Conservation (phyloP, 495 filamentous ascomycete genomes). For the Amphirosellinia nigrospora region DNA sequence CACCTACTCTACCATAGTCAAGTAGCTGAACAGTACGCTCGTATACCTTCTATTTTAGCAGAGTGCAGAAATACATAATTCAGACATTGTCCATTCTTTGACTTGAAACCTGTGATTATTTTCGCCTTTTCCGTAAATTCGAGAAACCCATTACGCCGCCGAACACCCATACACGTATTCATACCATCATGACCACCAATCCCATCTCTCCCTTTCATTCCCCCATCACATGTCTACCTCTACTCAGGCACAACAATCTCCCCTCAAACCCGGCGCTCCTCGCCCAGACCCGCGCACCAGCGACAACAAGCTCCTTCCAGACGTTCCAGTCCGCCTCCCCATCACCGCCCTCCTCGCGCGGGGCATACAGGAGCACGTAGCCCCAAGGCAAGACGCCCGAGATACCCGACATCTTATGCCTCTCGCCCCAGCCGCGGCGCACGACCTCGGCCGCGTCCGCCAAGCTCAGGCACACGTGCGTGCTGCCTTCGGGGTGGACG, state of each 20-base stretch:
- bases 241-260: slow-evolving; percentile 6
- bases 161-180: background rate
- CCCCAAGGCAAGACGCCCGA: slow-evolving; percentile 31
- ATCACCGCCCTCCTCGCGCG: slow-evolving; percentile 32
- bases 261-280: slow-evolving; percentile 26
- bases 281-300: slow-evolving; percentile 30
- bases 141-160: background rate
- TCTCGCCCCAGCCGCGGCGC: slow-evolving; percentile 41
- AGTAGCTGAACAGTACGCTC: too few species aligned
- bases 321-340: slow-evolving; percentile 31
- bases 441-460: slow-evolving; percentile 41
- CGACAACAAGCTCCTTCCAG: slow-evolving; percentile 33
- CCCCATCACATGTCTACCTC: too few species aligned
- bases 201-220: background rate
- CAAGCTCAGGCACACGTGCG: slow-evolving; percentile 40
- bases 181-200: background rate
- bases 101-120: background rate
- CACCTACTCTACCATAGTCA: too few species aligned
- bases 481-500: slow-evolving; percentile 41
- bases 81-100: background rate
- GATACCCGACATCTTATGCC: slow-evolving; percentile 38
- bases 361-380: slow-evolving; percentile 45
- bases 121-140: background rate
- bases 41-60: too few species aligned
- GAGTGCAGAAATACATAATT: background rate